A percentile compares a stretch with the other conserved stretches of the same genome.
These are phyloP conservation scores for Schizophyllum commune DNA, from an alignment of 1,284 basidiomycete species.

Conservation along the genomic window DNA sequence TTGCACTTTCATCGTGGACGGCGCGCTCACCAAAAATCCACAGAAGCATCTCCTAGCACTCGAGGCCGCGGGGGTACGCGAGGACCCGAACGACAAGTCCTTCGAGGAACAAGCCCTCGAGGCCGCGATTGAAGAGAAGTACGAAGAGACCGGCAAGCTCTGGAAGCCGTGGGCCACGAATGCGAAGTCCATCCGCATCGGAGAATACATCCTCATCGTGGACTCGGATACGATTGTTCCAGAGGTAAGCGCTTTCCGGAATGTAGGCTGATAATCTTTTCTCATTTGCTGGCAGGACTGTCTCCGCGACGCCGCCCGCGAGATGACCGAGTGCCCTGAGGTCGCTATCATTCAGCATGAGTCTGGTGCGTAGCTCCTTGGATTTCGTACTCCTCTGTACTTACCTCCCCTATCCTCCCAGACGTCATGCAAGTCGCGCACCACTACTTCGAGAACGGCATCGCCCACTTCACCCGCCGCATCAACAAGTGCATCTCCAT, in stretches of 20 bases:
- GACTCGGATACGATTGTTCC: constrained; percentile 85
- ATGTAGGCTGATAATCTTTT: constrained; percentile 4
- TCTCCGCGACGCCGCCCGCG: constrained; percentile 76
- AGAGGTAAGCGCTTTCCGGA: too few relatives aligned
- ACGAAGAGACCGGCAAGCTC: constrained; percentile 42
- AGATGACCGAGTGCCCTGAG: constrained; percentile 70
- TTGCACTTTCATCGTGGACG: neutral
- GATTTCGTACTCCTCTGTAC: neutral
- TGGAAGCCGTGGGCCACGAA: constrained; percentile 64
- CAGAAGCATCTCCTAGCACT: constrained; percentile 53
- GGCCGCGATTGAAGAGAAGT: constrained; percentile 62
- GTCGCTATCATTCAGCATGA: constrained; percentile 82
- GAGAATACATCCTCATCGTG: constrained; percentile 62
- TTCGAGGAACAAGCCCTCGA: constrained; percentile 59
- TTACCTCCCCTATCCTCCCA: too few relatives aligned
- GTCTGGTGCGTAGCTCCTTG: constrained; percentile 37
- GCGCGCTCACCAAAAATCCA: neutral
- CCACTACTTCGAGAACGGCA: constrained; percentile 68
- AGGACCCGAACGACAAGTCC: constrained; percentile 17
- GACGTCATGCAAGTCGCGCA: constrained; percentile 64
- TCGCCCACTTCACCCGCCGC: constrained; percentile 59
- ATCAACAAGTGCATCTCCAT: constrained; percentile 27
- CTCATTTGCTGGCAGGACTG: constrained; percentile 41
- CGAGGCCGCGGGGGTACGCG: constrained; percentile 30
- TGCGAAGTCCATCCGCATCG: constrained; percentile 48